phyloP scores from a whole-genome alignment of 1,284 basidiomycete species.

The Abortiporus biennis region DNA sequence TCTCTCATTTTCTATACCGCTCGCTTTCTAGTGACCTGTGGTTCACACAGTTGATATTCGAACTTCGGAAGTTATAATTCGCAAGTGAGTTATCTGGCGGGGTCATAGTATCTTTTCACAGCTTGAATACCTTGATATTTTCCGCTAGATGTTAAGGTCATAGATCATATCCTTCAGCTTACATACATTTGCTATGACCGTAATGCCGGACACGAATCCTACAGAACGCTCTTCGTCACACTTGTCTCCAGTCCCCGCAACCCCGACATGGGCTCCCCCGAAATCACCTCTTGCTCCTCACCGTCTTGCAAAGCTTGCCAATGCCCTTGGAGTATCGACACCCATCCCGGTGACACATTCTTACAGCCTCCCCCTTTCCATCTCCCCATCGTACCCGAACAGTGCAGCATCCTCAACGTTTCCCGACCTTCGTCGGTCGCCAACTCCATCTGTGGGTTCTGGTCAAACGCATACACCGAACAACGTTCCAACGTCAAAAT shows the following conservation, averaged over 20 bases:
- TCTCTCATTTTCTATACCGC: no score
- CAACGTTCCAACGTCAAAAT: constrained; percentile 46
- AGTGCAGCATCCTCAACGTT: constrained; percentile 30
- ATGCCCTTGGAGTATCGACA: constrained; percentile 72
- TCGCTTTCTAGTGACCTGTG: no score
- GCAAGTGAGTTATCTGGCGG: no score
- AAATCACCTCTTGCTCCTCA: constrained; percentile 67
- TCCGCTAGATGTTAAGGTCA: constrained; percentile 9
- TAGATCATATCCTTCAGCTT: constrained; percentile 8
- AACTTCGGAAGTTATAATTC: no score
- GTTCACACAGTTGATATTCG: no score
- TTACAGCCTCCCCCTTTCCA: constrained; percentile 26
- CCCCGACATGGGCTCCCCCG: constrained; percentile 49
- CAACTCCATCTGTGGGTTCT: constrained; percentile 46
- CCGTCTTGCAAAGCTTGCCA: constrained; percentile 72
- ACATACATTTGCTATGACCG: constrained; percentile 15
- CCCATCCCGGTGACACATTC: constrained; percentile 46
- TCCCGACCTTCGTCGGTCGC: constrained; percentile 46
- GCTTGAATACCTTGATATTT: no score
- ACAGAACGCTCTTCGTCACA: constrained; percentile 18
- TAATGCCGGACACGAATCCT: constrained; percentile 20
- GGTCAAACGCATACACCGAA: constrained; percentile 36
- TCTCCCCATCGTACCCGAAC: constrained; percentile 18
- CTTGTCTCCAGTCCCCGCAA: constrained; percentile 17
- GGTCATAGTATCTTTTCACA: no score